phyloP scores from a whole-genome alignment of 2,329 filamentous ascomycete species.

The Teratosphaeria pseudoeucalypti region DNA sequence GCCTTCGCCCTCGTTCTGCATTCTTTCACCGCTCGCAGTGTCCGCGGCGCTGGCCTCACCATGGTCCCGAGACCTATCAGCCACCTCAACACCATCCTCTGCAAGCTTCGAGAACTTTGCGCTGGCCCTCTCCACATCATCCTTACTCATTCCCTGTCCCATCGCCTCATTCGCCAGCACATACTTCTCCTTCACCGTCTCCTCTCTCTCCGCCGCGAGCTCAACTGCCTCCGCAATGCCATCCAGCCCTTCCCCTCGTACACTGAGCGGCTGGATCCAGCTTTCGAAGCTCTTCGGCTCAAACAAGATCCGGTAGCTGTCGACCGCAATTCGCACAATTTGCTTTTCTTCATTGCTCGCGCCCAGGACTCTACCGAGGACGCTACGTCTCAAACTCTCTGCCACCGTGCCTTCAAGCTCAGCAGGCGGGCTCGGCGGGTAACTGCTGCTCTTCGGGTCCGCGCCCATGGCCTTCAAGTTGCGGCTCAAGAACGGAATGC shows the following conservation, averaged over 20 bases:
- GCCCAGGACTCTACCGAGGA: constrained; percentile 9
- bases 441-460: constrained; percentile 17
- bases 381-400: constrained; percentile 2
- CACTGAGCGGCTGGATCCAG: constrained; percentile 28
- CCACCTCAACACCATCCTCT: constrained; percentile 7
- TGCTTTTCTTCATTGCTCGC: constrained; percentile 31
- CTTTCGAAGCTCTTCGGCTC: constrained; percentile 32
- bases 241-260: constrained; percentile 26
- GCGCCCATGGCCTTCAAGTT: constrained; percentile 29
- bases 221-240: constrained; percentile 25
- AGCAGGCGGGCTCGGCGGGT: constrained; percentile 9
- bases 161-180: constrained; percentile 37
- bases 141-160: constrained; percentile 16
- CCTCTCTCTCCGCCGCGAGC: constrained; percentile 25
- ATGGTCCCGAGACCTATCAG: not conserved
- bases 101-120: constrained; percentile 23
- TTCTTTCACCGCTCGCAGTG: not conserved
- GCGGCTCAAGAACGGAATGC: constrained; percentile 29
- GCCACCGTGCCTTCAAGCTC: not conserved
- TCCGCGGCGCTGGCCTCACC: constrained; percentile 1
- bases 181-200: constrained; percentile 31
- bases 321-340: constrained; percentile 34
- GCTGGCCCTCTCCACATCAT: constrained; percentile 29
- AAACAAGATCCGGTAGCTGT: constrained; percentile 35
- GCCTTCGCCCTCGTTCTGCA: not conserved